phyloP scores from a whole-genome alignment of 2,329 filamentous ascomycete genomes.

The Fusarium succisae region DNA sequence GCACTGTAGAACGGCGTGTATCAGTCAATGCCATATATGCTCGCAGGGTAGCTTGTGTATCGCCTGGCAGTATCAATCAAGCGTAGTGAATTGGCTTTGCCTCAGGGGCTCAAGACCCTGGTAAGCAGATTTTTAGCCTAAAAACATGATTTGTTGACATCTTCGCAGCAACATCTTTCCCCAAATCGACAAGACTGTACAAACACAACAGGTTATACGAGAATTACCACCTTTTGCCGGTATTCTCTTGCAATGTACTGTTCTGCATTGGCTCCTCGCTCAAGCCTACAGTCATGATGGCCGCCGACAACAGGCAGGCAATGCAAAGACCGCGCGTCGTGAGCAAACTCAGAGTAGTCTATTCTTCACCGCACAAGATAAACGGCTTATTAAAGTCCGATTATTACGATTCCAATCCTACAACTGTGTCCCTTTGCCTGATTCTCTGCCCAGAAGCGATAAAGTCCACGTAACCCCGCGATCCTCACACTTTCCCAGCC shows the following conservation, averaged over 20 bases:
- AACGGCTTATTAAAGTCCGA: not conserved
- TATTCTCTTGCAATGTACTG: fast-evolving
- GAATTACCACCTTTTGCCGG: fast-evolving
- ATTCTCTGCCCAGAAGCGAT: not conserved
- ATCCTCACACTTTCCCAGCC: not conserved
- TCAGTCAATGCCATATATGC: not conserved
- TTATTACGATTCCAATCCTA: too few species aligned
- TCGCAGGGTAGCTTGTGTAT: fast-evolving
- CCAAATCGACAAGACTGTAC: fast-evolving
- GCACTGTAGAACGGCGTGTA: not conserved
- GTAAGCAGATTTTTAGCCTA: not conserved
- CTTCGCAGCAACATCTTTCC: too few species aligned
- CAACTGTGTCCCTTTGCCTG: not conserved
- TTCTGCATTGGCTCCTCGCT: not conserved
- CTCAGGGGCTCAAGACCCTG: too few species aligned
- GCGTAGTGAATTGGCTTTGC: fast-evolving
- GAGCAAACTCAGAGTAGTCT: not conserved
- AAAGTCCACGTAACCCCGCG: not conserved
- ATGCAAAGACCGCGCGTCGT: not conserved
- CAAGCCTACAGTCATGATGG: not conserved
- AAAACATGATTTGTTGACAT: fast-evolving
- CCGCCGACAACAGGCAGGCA: fast-evolving
- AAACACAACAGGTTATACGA: not conserved
- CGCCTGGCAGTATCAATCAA: fast-evolving
- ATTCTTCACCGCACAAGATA: fast-evolving